Evolutionary conservation across 768 basidiomycete species (phyloP), one percentile per base, ranked within the genome.

Genomic region (Termitomyces sp.): DNA sequence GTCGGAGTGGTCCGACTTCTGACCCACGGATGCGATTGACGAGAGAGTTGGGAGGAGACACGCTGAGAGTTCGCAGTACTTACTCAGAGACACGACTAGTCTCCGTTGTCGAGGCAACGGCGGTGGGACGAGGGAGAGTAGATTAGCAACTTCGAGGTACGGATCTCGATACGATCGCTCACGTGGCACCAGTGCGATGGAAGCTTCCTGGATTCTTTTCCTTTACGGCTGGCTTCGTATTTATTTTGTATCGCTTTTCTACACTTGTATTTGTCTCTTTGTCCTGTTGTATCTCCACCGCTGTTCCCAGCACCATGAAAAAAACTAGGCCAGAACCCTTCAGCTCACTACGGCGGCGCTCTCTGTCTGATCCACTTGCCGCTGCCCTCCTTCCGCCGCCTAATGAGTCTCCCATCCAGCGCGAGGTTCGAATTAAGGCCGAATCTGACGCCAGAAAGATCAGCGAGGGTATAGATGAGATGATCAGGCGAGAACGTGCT

Each of bases 391-490:
- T 76, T 20, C 90, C 91, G 5, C 91, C 91, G 7, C 73, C 75
- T 32, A 74, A 90, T 69, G 91, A 94, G 71, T 82, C 89, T 0
- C 76, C 78, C 7, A 76, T 76, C 41, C 80, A 90, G 66, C 82
- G 85, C 56, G 84, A 88, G 66, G 68, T 70, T 49, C 78, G 91
- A 48, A 73, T 91, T 61, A 74, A 73, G 63, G 83, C 77, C 15
- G 91, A 92, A 66, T 70, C 74, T 36, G 84, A 89, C 41, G 91
- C 91, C 16, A 86, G 84, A 69, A 82, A 80, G 60, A 75, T 86
- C 63, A 87, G 84, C 73, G 86, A 92, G 63, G 73, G 75, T 20
- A 94, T 94, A 63, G 91, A 94, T 70, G 85, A 87, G 58, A 83
- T 86, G 81, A 75, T 94, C 65, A 79, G 81, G 54, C 73, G 76